Conservation (phyloP, 768 basidiomycete genomes). For the Rossbeevera mucosa region DNA sequence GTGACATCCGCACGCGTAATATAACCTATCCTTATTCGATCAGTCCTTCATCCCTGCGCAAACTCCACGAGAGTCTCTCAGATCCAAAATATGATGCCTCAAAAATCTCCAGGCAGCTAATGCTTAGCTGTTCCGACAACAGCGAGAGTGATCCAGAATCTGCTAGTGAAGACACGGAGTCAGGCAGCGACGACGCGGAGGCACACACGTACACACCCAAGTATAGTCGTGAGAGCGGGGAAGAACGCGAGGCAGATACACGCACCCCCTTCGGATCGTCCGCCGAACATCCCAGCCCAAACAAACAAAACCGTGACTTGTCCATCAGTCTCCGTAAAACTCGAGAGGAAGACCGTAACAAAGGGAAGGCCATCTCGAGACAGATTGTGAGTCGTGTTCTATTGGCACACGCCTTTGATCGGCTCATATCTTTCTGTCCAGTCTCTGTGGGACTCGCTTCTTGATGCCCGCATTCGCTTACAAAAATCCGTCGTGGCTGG, state of each 20-base stretch:
- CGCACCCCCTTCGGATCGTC: slow-evolving; percentile 13
- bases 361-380: slow-evolving; percentile 77
- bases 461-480: slow-evolving; percentile 87
- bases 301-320: slow-evolving; percentile 37
- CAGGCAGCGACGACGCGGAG: slow-evolving; percentile 21
- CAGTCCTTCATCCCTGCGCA: slow-evolving; percentile 70
- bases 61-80: slow-evolving; percentile 55
- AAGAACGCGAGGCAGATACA: slow-evolving; percentile 8
- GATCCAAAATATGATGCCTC: slow-evolving; percentile 80
- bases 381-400: slow-evolving; percentile 63
- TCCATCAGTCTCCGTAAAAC: slow-evolving; percentile 51
- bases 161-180: slow-evolving; percentile 13
- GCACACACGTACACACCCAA: background rate
- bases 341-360: slow-evolving; percentile 66
- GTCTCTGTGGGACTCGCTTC: slow-evolving; percentile 80
- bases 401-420: background rate
- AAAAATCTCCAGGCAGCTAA: slow-evolving; percentile 54
- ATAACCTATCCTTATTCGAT: slow-evolving; percentile 3
- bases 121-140: slow-evolving; percentile 38
- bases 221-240: slow-evolving; percentile 12
- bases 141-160: slow-evolving; percentile 3
- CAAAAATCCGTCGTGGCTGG: slow-evolving; percentile 73
- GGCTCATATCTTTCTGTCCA: slow-evolving; percentile 29
- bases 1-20: slow-evolving; percentile 19
- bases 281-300: slow-evolving; percentile 1